Base-by-base conservation (phyloP, 352 stramenopile species). In the Aphanomyces stellatus region DNA sequence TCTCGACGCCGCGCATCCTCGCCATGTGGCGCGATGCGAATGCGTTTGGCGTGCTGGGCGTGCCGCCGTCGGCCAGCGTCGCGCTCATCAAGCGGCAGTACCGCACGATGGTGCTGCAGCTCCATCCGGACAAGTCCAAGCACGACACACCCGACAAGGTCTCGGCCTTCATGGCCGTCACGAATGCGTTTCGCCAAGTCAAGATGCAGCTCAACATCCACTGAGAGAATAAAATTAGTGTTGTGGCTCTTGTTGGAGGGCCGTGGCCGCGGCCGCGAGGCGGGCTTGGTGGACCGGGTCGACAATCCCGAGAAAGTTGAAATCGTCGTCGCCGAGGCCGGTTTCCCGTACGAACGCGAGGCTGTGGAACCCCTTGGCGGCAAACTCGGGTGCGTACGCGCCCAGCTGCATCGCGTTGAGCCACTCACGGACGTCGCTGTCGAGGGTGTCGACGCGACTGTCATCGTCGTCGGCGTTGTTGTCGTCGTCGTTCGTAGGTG, bases 341-440 rank as follows among this genome's bases (percentile, higher is more conserved):
- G 83, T 93, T 81, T 93, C 82, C 51, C 85, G 85, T 70, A 91
- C 88, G 46, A 89, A 92, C 66, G 90, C 85, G 40, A 93, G 69
- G 8, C 80, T 81, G 28, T 72, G 59, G 28, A 90, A 93, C 24
- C 85, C 85, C 62, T 91, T 91, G 24, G 75, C 74, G 66, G 85
- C 83, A 51, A 93, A 78, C 57, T 78, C 77, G 1, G 72, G 24
- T 1, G 81, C 76, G 65, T 82, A 91, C 43, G 75, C 76, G 64
- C 89, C 72, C 4, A 84, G 74, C 0, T 75, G 70, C 31, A 93
- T 71, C n/a, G 70, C 65, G 60, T 83, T 79, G 3, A 91, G 74
- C 85, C 82, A 93, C 34, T 76, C 46, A 28, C 79, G 87, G 28
- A 93, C 76, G 25, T 93, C 85, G 70, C 90, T 80, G 11, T 64